These are phyloP conservation scores for Ceratobasidium theobromae DNA, from an alignment of 1,284 basidiomycete species.

Conservation along the genomic window DNA sequence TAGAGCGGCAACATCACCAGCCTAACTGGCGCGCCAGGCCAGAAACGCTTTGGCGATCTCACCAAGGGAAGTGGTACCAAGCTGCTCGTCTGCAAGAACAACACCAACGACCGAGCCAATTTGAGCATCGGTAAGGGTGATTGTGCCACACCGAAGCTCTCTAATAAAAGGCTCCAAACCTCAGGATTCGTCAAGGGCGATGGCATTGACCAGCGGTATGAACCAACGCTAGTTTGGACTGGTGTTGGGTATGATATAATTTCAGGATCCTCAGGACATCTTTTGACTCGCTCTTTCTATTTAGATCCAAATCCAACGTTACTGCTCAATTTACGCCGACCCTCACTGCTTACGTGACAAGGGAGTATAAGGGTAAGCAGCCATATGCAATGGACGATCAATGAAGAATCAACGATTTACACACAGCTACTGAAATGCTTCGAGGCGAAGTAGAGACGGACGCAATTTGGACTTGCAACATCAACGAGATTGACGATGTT, in stretches of 20 bases:
- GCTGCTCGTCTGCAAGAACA: constrained; percentile 30
- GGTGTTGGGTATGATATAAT: constrained; percentile 24
- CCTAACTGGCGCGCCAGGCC: background rate
- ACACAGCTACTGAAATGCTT: constrained; percentile 4
- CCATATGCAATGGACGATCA: background rate
- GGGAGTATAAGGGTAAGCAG: background rate
- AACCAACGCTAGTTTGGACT: constrained; percentile 17
- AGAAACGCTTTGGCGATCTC: constrained; percentile 7
- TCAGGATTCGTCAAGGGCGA: constrained; percentile 22
- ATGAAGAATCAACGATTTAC: background rate
- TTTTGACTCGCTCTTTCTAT: background rate
- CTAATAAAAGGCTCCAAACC: background rate
- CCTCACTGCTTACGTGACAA: constrained; percentile 18
- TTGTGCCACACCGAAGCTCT: background rate
- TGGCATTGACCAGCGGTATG: constrained; percentile 19
- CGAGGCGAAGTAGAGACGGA: constrained; percentile 30
- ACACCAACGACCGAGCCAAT: constrained; percentile 14
- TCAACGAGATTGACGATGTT: constrained; percentile 22
- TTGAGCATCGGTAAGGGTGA: constrained; percentile 16
- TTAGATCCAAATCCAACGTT: constrained; percentile 19
- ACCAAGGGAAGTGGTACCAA: constrained; percentile 6
- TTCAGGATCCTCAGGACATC: background rate
- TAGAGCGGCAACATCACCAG: constrained; percentile 22
- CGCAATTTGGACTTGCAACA: constrained; percentile 13
- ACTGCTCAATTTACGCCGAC: constrained; percentile 6